A percentile compares a stretch with the other conserved stretches of the same genome.
These are phyloP conservation scores for Knufia fluminis DNA, from an alignment of 2,329 filamentous ascomycete genomes.

Conservation along the genomic window DNA sequence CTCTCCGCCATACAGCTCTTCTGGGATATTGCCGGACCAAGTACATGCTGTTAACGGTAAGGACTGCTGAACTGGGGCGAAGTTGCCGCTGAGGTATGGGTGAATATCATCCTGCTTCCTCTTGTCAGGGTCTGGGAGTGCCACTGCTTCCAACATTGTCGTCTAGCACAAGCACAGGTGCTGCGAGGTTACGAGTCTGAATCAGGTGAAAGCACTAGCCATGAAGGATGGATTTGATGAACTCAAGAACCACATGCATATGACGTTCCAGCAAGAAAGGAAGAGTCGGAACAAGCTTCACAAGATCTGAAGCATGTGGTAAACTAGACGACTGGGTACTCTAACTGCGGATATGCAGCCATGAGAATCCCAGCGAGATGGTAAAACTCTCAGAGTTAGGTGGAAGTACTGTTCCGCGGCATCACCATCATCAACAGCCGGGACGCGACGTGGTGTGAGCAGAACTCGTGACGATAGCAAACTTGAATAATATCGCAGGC, in stretches of 20 bases:
- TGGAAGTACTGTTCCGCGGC: too few relatives aligned
- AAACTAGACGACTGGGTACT: too few relatives aligned
- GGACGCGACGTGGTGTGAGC: too few relatives aligned
- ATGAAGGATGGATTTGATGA: not conserved
- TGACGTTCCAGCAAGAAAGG: not conserved
- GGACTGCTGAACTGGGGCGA: slow-evolving; percentile 54
- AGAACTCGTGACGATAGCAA: too few relatives aligned
- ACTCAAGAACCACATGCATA: not conserved
- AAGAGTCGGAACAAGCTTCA: too few relatives aligned
- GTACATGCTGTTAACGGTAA: slow-evolving; percentile 48
- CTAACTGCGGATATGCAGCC: too few relatives aligned
- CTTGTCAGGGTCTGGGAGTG: slow-evolving; percentile 9
- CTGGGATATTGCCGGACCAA: slow-evolving; percentile 50
- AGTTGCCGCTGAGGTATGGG: slow-evolving; percentile 56
- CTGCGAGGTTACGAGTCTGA: not conserved
- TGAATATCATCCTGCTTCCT: slow-evolving; percentile 16
- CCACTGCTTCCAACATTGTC: slow-evolving; percentile 4
- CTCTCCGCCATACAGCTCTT: slow-evolving; percentile 58
- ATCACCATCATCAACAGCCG: too few relatives aligned
- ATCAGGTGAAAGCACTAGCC: not conserved
- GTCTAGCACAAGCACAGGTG: not conserved
- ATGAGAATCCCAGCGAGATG: too few relatives aligned
- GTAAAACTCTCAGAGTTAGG: too few relatives aligned
- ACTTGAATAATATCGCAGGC: too few relatives aligned
- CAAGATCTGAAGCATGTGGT: too few relatives aligned